Evolutionary conservation across 306 rosid species (phyloP), one percentile per base, ranked within the genome.

Genomic region (Vigna trinervia): DNA sequence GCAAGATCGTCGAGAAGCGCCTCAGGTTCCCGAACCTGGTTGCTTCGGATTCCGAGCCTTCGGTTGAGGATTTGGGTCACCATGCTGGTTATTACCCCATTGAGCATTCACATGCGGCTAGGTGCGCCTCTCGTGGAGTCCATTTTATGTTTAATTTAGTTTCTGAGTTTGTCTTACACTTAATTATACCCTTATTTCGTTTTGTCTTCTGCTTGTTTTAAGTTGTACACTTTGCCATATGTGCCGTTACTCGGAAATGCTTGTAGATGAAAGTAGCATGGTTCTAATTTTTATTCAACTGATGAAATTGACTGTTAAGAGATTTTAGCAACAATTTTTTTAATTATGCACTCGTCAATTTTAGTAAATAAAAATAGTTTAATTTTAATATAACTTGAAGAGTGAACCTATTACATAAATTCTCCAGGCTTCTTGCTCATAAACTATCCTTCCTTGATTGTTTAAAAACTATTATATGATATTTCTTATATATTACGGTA

Each of bases 21-120:
- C 73, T 93, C 60, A 79, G 36, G 20, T 85, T 93, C 69, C 96
- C 94, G 14, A 75, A 83, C 80, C 52, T 93, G 23, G 57, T 63
- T 1, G 86, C 85, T 17, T 67, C 56, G 34, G 91, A 78, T 22
- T 87, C 93, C 22, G 89, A 73, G 6, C 80, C 59, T 68, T 64
- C 92, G 7, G 69, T 86, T 65, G 90, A 90, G 38, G 97, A 93
- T 68, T 86, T 93, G 65, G 96, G 97, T 79, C 98, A 93, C 74
- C 85, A 88, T 56, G 97, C 98, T 79, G 97, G 98, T 0, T 93
- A 93, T 86, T 89, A 86, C 78, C 82, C 79, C 10, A 88, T 93
- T 73, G 78, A 81, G 71, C 92, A 90, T 56, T 93, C 98, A 61
- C 87, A 85, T 71, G 97, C 91, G 6, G 98, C 98, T 5, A 91